Conservation (phyloP, 2,329 filamentous ascomycete genomes). For the Mollisiaceae sp. region DNA sequence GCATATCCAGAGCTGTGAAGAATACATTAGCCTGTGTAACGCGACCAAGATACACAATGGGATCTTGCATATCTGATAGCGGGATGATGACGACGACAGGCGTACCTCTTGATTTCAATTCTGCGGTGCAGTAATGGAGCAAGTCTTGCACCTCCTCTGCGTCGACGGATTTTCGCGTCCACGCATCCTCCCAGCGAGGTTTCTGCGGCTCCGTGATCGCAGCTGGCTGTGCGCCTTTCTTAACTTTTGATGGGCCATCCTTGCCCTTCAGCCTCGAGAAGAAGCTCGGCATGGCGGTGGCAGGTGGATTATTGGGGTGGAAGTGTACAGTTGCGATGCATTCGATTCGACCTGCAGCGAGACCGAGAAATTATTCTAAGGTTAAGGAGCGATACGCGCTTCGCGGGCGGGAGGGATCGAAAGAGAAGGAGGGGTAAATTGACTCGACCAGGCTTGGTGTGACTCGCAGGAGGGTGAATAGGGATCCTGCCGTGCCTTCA, state of each 20-base stretch:
- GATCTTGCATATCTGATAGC: conserved; percentile 37
- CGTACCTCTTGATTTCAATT: conserved; percentile 94
- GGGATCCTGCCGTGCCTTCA: conserved; percentile 1
- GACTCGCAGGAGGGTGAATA: background rate
- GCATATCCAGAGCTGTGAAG: conserved; percentile 78
- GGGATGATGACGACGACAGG: conserved; percentile 20
- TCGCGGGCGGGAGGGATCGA: background rate
- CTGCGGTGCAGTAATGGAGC: conserved; percentile 80
- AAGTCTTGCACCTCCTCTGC: conserved; percentile 92
- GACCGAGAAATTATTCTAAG: conserved; percentile 6
- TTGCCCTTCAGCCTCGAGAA: conserved; percentile 64
- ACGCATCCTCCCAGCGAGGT: conserved; percentile 87
- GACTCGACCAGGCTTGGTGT: background rate
- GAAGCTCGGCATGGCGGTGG: conserved; percentile 40
- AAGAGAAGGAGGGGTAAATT: background rate
- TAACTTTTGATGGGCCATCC: conserved; percentile 64
- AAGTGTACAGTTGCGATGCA: conserved; percentile 13
- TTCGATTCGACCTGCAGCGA: conserved; percentile 12
- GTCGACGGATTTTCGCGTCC: conserved; percentile 79
- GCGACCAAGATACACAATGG: conserved; percentile 23
- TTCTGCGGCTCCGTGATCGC: conserved; percentile 63
- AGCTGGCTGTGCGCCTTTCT: conserved; percentile 65
- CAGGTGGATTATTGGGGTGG: background rate
- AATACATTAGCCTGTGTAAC: conserved; percentile 36
- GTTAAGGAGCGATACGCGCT: conserved; percentile 3